Conservation (phyloP, 495 filamentous ascomycete species). For the Aspergillus nidulans region DNA sequence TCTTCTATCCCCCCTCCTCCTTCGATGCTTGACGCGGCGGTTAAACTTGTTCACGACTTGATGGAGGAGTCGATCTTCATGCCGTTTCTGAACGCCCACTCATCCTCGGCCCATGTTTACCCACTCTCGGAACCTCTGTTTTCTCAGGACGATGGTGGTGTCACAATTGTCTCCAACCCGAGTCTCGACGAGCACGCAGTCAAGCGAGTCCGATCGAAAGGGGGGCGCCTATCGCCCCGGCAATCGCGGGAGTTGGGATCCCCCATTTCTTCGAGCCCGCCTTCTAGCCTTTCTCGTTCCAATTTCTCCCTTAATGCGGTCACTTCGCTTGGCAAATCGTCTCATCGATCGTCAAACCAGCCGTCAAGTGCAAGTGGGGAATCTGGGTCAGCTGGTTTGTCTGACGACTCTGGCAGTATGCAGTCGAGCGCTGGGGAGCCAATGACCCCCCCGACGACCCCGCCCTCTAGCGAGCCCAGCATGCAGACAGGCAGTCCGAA, state of each 20-base stretch:
- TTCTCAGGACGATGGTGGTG: slow-evolving; percentile 26
- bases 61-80: slow-evolving; percentile 90
- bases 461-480: slow-evolving; percentile 58
- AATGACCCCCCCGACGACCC: slow-evolving; percentile 87
- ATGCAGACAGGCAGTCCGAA: slow-evolving; percentile 47
- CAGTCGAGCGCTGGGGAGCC: slow-evolving; percentile 55
- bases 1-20: slow-evolving; percentile 67
- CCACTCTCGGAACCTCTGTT: slow-evolving; percentile 29
- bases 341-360: slow-evolving; percentile 31
- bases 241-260: slow-evolving; percentile 39
- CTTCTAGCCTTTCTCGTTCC: slow-evolving; percentile 24
- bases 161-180: slow-evolving; percentile 30
- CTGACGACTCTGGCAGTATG: slow-evolving; percentile 46
- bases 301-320: slow-evolving; percentile 33
- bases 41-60: slow-evolving; percentile 83
- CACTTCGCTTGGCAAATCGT: slow-evolving; percentile 30
- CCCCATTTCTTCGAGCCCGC: slow-evolving; percentile 17
- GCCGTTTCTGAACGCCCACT: slow-evolving; percentile 40
- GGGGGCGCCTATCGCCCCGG: slow-evolving; percentile 40
- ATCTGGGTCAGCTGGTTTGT: slow-evolving; percentile 31
- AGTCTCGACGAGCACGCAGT: slow-evolving; percentile 31
- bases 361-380: slow-evolving; percentile 37
- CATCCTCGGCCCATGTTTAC: slow-evolving; percentile 28
- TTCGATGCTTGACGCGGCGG: slow-evolving; percentile 78
- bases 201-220: slow-evolving; percentile 31